Evolutionary conservation across 176 grass and related monocot genomes (phyloP).

Genomic region (Juncus inflexus): DNA sequence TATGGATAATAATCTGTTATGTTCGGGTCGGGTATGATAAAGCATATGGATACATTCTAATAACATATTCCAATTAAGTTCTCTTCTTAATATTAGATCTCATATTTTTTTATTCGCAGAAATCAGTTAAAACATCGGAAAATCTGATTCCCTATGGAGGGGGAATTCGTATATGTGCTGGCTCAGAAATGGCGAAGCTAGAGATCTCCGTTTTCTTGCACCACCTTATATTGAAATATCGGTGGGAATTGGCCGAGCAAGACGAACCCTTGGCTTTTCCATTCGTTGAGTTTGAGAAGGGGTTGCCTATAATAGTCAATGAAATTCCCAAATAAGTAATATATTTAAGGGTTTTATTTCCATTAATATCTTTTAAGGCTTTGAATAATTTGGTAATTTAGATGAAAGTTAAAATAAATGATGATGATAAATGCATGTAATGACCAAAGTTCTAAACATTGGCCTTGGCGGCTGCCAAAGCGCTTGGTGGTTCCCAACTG

Average conservation of each 20-base stretch:
- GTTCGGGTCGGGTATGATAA: too few species aligned
- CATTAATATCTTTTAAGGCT: too few species aligned
- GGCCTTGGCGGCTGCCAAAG: too few species aligned
- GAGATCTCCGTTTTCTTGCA: constrained; percentile 43
- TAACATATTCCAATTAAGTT: background rate
- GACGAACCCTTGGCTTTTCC: constrained; percentile 28
- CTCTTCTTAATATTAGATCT: background rate
- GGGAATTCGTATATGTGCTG: constrained; percentile 26
- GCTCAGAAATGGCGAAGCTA: constrained; percentile 35
- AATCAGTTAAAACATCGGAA: background rate
- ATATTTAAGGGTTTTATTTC: too few species aligned
- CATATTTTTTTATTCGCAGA: background rate
- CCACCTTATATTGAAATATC: constrained; percentile 31
- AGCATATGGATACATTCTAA: too few species aligned
- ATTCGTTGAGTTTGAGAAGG: constrained; percentile 30
- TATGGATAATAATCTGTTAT: too few species aligned
- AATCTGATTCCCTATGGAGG: constrained; percentile 35
- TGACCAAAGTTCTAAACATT: too few species aligned
- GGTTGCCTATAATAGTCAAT: constrained; percentile 28
- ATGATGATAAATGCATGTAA: too few species aligned
- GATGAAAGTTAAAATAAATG: too few species aligned
- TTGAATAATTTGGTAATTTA: too few species aligned
- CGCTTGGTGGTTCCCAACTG: too few species aligned
- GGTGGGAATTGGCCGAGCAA: constrained; percentile 34
- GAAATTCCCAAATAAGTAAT: constrained; percentile 4